Conservation (phyloP, 352 stramenopile species). For the Phytophthora tentaculata region DNA sequence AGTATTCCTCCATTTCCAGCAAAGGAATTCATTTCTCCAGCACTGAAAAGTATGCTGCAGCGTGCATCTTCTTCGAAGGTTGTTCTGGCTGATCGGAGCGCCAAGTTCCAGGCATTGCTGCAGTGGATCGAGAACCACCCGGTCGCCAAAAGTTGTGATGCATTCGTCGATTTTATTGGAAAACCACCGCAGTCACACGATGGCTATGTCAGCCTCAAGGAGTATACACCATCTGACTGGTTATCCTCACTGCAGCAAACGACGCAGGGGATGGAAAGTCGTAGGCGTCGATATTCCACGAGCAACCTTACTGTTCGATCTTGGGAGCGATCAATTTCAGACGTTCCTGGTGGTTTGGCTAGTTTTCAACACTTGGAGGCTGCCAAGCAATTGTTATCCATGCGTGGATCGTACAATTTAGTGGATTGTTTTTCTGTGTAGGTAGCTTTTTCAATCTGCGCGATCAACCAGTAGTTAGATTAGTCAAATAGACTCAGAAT, state of each 20-base stretch:
- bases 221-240: constrained; percentile 69
- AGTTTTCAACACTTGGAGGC: constrained; percentile 5
- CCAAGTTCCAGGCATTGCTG: constrained; percentile 56
- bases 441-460: background rate
- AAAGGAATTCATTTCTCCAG: constrained; percentile 59
- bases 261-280: constrained; percentile 24
- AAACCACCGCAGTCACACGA: constrained; percentile 56
- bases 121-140: constrained; percentile 62
- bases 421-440: constrained; percentile 14
- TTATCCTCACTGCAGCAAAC: constrained; percentile 58
- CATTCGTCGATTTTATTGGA: constrained; percentile 57
- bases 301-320: constrained; percentile 18
- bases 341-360: background rate
- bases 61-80: constrained; percentile 40
- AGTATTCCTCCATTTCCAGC: constrained; percentile 49
- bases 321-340: constrained; percentile 9
- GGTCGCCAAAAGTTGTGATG: constrained; percentile 24
- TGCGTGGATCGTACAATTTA: constrained; percentile 6
- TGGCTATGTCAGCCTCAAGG: constrained; percentile 71
- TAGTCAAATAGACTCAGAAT: constrained; percentile 1
- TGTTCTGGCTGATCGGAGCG: constrained; percentile 55
- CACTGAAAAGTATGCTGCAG: constrained; percentile 48
- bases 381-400: constrained; percentile 2
- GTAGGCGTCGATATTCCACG: constrained; percentile 40
- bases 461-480: background rate